These are phyloP conservation scores for Talaromyces borbonicus DNA, from an alignment of 495 filamentous ascomycete genomes.

Conservation along the genomic window DNA sequence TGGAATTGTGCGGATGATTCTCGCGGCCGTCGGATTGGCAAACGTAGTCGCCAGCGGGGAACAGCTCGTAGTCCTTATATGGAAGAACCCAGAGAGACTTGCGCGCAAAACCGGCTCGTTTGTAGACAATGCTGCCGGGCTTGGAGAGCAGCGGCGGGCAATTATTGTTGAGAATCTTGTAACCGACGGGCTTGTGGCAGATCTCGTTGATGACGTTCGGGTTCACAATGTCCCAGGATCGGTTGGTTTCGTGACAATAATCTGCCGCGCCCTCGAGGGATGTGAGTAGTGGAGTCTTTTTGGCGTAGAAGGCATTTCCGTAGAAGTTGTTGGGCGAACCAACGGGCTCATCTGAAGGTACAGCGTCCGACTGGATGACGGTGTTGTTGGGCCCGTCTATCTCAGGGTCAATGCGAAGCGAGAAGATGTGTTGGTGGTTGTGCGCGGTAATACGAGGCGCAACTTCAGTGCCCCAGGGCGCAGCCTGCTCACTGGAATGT, in stretches of 20 bases:
- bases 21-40: slow-evolving; percentile 30
- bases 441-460: slow-evolving; percentile 35
- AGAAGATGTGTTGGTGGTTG: slow-evolving; percentile 47
- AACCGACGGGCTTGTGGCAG: slow-evolving; percentile 27
- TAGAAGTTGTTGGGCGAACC: slow-evolving; percentile 33
- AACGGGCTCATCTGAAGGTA: slow-evolving; percentile 24
- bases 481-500: slow-evolving; percentile 33
- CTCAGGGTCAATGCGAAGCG: slow-evolving; percentile 42
- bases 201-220: slow-evolving; percentile 31
- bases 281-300: slow-evolving; percentile 34
- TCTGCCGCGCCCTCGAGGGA: slow-evolving; percentile 31
- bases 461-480: slow-evolving; percentile 40
- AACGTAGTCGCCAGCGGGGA: slow-evolving; percentile 42
- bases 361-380: slow-evolving; percentile 39
- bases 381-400: slow-evolving; percentile 44
- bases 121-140: slow-evolving; percentile 27
- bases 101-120: slow-evolving; percentile 28
- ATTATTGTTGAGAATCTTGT: slow-evolving; percentile 30
- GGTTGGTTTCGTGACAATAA: slow-evolving; percentile 36
- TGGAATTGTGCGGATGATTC: slow-evolving; percentile 24
- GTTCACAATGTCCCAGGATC: slow-evolving; percentile 42
- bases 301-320: slow-evolving; percentile 39
- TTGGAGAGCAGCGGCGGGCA: slow-evolving; percentile 26
- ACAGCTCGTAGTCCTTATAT: slow-evolving; percentile 34
- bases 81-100: slow-evolving; percentile 29